Conservation (phyloP, 2,329 filamentous ascomycete species). For the Neofusicoccum umdonicola region DNA sequence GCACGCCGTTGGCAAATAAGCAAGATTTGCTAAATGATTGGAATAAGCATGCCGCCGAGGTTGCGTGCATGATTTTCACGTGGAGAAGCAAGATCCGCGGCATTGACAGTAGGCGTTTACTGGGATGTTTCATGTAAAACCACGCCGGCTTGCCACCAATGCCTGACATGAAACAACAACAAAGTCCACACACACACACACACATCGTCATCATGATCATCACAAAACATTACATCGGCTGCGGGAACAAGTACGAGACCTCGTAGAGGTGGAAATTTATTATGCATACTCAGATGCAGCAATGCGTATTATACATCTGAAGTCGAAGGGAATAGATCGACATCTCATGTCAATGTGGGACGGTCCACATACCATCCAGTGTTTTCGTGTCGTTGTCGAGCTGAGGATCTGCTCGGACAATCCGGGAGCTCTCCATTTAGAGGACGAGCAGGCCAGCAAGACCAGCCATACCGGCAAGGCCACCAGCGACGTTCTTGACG, state of each 20-base stretch:
- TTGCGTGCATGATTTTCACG: not conserved
- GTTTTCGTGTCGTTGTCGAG: no score
- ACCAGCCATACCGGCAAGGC: conserved; percentile 30
- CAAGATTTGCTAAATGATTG: not conserved
- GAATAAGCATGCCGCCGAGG: not conserved
- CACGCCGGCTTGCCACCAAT: no score
- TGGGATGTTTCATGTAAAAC: not conserved
- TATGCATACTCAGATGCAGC: not conserved
- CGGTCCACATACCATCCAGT: no score
- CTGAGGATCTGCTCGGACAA: no score
- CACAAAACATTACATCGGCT: no score
- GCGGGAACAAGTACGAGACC: not conserved
- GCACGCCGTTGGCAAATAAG: not conserved
- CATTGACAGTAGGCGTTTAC: not conserved
- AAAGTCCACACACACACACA: no score
- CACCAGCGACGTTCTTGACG: conserved; percentile 21
- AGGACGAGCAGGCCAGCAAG: conserved; percentile 18
- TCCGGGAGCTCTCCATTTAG: not conserved
- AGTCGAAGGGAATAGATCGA: not conserved
- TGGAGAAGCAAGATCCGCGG: not conserved
- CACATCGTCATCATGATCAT: no score
- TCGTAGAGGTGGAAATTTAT: not conserved
- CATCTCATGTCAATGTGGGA: not conserved
- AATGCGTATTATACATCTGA: not conserved
- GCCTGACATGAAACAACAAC: no score